Conservation (phyloP, 2,329 filamentous ascomycete species). For the Cryphonectria nitschkei region DNA sequence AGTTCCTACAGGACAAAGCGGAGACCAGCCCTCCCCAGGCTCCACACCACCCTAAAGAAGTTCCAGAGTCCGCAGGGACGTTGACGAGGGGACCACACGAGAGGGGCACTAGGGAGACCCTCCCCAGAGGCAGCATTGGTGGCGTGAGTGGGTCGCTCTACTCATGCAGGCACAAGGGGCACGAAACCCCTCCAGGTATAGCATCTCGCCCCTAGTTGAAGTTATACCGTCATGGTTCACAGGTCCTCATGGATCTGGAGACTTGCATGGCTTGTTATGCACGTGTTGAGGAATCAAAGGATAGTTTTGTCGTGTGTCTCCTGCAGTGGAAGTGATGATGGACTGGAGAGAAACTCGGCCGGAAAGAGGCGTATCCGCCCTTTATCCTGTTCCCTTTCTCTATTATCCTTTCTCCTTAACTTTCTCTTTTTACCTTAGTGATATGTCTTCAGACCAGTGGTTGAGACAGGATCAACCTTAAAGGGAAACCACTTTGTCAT, state of each 20-base stretch:
- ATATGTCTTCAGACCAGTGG: background rate
- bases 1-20: background rate
- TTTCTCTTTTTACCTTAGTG: background rate
- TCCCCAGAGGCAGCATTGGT: background rate
- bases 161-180: conserved; percentile 6
- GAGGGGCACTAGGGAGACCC: background rate
- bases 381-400: background rate
- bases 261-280: background rate
- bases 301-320: background rate
- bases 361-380: background rate
- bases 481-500: background rate
- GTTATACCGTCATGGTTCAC: background rate
- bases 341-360: background rate
- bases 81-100: background rate
- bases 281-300: background rate
- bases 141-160: background rate
- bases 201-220: background rate
- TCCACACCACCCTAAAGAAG: conserved; percentile 3
- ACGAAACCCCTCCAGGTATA: conserved; percentile 1
- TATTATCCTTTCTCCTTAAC: background rate
- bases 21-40: background rate
- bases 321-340: background rate
- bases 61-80: background rate
- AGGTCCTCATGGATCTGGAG: too few relatives aligned
- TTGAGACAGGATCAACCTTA: background rate